Conservation (phyloP, 495 filamentous ascomycete genomes). For the Xylaria intraflava region DNA sequence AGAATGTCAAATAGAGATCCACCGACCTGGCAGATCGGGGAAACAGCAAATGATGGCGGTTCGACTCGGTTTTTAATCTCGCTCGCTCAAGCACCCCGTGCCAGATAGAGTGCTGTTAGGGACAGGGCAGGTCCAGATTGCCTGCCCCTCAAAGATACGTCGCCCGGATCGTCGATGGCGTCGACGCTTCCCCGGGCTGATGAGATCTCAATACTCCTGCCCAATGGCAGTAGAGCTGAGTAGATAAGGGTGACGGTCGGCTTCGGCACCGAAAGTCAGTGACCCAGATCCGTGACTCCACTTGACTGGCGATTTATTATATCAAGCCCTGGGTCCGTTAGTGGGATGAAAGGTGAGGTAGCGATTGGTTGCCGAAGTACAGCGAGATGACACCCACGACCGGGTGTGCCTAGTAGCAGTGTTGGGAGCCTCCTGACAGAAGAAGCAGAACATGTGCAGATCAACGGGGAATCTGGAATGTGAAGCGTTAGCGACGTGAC, state of each 20-base stretch:
- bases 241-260: neutral
- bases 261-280: neutral
- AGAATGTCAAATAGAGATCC: neutral
- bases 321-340: neutral
- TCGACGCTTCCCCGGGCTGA: neutral
- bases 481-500: conserved; percentile 2
- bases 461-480: conserved; percentile 3
- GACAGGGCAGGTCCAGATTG: neutral
- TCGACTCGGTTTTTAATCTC: neutral
- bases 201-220: neutral
- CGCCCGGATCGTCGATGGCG: neutral
- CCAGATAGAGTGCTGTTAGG: neutral
- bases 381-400: neutral
- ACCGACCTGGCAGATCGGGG: neutral
- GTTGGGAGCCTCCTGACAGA: neutral
- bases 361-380: neutral
- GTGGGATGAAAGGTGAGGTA: neutral
- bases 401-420: neutral
- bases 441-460: neutral
- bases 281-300: neutral
- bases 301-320: neutral
- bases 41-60: neutral
- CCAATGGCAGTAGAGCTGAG: neutral
- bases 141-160: neutral
- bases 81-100: neutral